Base-by-base conservation (phyloP, 495 filamentous ascomycete species). In the Penicillium samsonianum region DNA sequence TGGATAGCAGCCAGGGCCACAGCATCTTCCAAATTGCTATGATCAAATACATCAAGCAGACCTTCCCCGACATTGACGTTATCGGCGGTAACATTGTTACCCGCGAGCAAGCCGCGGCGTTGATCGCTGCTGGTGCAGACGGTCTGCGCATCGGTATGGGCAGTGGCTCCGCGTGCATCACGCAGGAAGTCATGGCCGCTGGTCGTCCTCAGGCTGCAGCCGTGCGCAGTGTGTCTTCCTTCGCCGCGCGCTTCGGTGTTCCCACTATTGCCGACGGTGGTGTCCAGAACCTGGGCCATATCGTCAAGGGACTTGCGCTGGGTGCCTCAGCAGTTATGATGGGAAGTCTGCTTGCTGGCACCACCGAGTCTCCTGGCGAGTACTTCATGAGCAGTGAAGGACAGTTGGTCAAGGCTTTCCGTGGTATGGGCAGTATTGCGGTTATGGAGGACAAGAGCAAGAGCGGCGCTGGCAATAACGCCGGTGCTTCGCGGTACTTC, bases 111-210 rank as follows among this genome's bases (percentile, higher is more conserved):
- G 94, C 94, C 61, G 94, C 95, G 26, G 72, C 82, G 57, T 75
- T 99, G 58, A 97, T 99, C 65, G 91, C 90, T 53, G 94, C 94
- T 44, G 94, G 94, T 66, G 92, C 88, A 54, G 94, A 99, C 74
- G 94, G 92, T 62, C 86, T 99, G 60, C 89, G 94, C 65, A 99
- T 98, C 73, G 94, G 94, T 70, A 99, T 99, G 94, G 94, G 94
- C 63, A 93, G 90, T 69, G 94, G 94, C 65, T 93, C 89, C 62
- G 94, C 94, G 65, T 99, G 95, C 76, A 98, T 99, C 67, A 99
- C 94, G 37, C 94, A 99, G 76, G 95, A 99, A 78, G 94, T 99
- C 67, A 99, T 99, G 94, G 94, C 94, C 49, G 91, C 96, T 35
- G 94, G 94, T 37, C 87, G 94, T 60, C 94, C 94, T 56, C 94